phyloP scores from a whole-genome alignment of 2,329 filamentous ascomycete genomes.

The Paraphoma chrysanthemicola region DNA sequence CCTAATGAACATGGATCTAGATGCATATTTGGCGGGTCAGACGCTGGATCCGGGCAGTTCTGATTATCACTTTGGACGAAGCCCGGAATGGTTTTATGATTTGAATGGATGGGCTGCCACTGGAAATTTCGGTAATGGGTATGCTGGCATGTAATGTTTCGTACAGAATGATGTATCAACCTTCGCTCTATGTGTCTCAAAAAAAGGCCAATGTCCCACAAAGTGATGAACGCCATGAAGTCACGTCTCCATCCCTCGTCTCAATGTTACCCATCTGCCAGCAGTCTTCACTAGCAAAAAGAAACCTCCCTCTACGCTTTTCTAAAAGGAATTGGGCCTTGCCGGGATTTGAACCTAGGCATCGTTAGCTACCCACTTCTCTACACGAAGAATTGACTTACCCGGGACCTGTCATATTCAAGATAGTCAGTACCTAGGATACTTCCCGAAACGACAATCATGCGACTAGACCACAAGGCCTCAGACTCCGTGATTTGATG shows the following conservation, averaged over 20 bases:
- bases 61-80: slow-evolving; percentile 10
- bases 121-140: not conserved
- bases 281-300: too few relatives aligned
- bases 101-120: slow-evolving; percentile 7
- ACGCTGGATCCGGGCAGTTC: not conserved
- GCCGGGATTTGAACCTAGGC: not conserved
- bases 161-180: too few relatives aligned
- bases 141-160: not conserved
- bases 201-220: too few relatives aligned
- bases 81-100: slow-evolving; percentile 16
- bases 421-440: not conserved
- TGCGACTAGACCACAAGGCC: not conserved
- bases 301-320: not conserved
- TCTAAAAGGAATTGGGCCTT: not conserved
- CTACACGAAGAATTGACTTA: not conserved
- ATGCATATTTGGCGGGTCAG: slow-evolving; percentile 9
- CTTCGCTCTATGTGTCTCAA: too few relatives aligned
- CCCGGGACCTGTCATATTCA: not conserved
- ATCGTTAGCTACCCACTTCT: not conserved
- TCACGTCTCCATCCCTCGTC: too few relatives aligned
- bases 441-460: not conserved
- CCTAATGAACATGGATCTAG: slow-evolving; percentile 4
- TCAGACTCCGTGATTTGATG: too few relatives aligned
- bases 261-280: too few relatives aligned
- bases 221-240: too few relatives aligned